A percentile compares a stretch with the other conserved stretches of the same genome.
These are phyloP conservation scores for Solanum corneliomulleri DNA, from an alignment of 257 asterid genomes.

Conservation along the genomic window DNA sequence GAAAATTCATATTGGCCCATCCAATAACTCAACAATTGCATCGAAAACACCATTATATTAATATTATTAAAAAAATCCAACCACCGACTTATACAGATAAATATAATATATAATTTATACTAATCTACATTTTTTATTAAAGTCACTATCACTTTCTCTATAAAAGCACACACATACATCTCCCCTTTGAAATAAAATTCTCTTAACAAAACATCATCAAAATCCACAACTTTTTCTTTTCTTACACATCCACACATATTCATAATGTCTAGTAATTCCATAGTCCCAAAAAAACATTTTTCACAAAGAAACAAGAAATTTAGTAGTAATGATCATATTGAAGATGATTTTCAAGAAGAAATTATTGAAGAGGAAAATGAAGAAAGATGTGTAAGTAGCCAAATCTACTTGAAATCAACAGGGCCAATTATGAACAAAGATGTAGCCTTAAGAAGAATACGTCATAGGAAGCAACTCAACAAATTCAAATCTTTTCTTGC, in stretches of 20 bases:
- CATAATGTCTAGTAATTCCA: not conserved
- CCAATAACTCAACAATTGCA: not conserved
- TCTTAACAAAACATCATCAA: not conserved
- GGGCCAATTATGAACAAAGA: slow-evolving; percentile 34
- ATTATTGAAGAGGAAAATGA: slow-evolving; percentile 1
- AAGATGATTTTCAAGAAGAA: slow-evolving; percentile 3
- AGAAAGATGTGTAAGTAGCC: slow-evolving; percentile 16
- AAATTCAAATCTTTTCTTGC: slow-evolving; percentile 33
- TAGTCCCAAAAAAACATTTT: slow-evolving; percentile 1
- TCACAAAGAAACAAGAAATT: not conserved
- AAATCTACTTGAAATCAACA: slow-evolving; percentile 34
- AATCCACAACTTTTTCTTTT: not conserved
- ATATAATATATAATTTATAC: not conserved
- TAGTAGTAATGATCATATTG: not conserved
- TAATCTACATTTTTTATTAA: no score
- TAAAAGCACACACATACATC: not conserved
- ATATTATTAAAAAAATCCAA: not conserved
- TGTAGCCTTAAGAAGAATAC: slow-evolving; percentile 56
- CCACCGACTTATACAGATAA: not conserved
- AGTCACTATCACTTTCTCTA: not conserved
- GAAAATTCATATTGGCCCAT: not conserved
- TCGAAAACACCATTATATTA: not conserved
- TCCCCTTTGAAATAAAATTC: not conserved
- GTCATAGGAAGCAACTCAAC: slow-evolving; percentile 53
- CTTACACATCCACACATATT: not conserved